Conservation (phyloP, 306 rosid genomes). For the Quercus aquifolioides region DNA sequence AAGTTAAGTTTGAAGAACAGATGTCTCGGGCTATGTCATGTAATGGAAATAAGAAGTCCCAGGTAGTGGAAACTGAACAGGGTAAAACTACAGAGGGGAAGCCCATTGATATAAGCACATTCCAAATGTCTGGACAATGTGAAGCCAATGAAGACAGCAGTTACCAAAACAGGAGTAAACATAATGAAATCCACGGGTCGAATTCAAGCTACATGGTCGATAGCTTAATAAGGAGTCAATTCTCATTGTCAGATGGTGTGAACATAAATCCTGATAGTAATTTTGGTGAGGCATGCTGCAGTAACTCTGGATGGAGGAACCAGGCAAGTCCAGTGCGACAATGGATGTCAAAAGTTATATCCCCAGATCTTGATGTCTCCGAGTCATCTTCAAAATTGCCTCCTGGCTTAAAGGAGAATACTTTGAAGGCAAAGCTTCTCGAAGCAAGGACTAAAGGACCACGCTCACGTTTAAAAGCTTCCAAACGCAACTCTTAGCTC, state of each 20-base stretch:
- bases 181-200: slow-evolving; percentile 39
- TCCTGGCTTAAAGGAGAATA: slow-evolving; percentile 58
- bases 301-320: slow-evolving; percentile 91
- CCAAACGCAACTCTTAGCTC: slow-evolving; percentile 1
- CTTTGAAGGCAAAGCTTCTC: slow-evolving; percentile 85
- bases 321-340: slow-evolving; percentile 82
- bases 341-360: slow-evolving; percentile 57
- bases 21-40: slow-evolving; percentile 66
- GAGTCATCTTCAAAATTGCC: slow-evolving; percentile 55
- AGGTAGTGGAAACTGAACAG: slow-evolving; percentile 34
- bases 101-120: slow-evolving; percentile 38
- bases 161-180: slow-evolving; percentile 39
- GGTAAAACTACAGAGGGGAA: slow-evolving; percentile 38
- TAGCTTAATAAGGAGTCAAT: slow-evolving; percentile 55
- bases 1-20: slow-evolving; percentile 80
- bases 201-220: slow-evolving; percentile 49
- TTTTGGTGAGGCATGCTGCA: slow-evolving; percentile 82
- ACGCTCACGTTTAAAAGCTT: slow-evolving; percentile 61
- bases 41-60: slow-evolving; percentile 51
- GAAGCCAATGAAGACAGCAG: slow-evolving; percentile 36
- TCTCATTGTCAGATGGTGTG: slow-evolving; percentile 54
- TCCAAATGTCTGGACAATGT: slow-evolving; percentile 37
- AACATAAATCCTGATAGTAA: slow-evolving; percentile 44
- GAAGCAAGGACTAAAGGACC: slow-evolving; percentile 93
- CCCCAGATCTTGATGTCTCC: slow-evolving; percentile 44